Evolutionary conservation across 345 rosid species (phyloP).

Genomic region (Camelina hispida): DNA sequence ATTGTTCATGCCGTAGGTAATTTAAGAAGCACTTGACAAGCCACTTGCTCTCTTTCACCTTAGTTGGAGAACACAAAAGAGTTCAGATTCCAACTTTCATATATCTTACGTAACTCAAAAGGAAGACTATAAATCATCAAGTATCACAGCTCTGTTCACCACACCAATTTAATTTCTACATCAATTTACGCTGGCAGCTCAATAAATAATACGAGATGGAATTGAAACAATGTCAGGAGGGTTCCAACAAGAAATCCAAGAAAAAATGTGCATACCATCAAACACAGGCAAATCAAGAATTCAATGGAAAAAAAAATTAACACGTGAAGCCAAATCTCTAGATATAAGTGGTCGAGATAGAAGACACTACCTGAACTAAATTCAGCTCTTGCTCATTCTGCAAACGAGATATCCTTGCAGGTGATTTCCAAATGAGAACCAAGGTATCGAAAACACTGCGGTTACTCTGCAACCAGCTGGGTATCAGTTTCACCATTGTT

Average conservation of each 20-base stretch:
- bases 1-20: constrained; percentile 82
- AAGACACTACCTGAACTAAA: constrained; percentile 78
- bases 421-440: constrained; percentile 92
- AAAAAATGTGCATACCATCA: not conserved
- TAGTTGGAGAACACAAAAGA: constrained; percentile 38
- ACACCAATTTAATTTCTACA: constrained; percentile 8
- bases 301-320: constrained; percentile 9
- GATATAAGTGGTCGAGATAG: constrained; percentile 15
- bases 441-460: constrained; percentile 82
- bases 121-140: constrained; percentile 25
- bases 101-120: constrained; percentile 20
- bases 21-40: constrained; percentile 95
- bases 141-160: constrained; percentile 8
- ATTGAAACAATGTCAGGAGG: constrained; percentile 11
- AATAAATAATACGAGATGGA: not conserved
- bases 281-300: constrained; percentile 6
- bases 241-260: constrained; percentile 18
- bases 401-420: constrained; percentile 87
- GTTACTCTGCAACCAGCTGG: constrained; percentile 92
- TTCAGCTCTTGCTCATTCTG: constrained; percentile 92
- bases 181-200: constrained; percentile 2
- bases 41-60: constrained; percentile 99
- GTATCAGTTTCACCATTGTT: constrained; percentile 85
- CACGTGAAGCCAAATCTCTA: constrained; percentile 14
- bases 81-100: constrained; percentile 24